A percentile compares a stretch with the other conserved stretches of the same genome.
These are phyloP conservation scores for Globisporangium alternatum DNA, from an alignment of 352 stramenopile genomes.

Conservation along the genomic window DNA sequence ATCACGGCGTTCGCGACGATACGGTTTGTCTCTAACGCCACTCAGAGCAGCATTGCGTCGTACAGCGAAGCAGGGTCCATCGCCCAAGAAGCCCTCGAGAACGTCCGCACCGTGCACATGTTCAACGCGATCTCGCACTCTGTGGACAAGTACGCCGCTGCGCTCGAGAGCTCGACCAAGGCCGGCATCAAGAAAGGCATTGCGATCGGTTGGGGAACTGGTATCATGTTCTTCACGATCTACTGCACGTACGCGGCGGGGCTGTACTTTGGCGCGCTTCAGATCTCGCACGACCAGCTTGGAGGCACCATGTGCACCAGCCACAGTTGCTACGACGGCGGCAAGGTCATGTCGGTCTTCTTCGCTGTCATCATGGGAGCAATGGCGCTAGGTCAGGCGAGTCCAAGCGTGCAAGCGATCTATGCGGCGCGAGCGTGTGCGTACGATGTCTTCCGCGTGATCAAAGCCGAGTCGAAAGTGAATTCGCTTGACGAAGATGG, in stretches of 20 bases:
- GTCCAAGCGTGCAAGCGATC: slow-evolving; percentile 57
- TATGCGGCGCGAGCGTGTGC: slow-evolving; percentile 51
- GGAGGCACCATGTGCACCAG: slow-evolving; percentile 34
- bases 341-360: slow-evolving; percentile 68
- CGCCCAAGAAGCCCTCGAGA: slow-evolving; percentile 66
- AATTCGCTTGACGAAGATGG: slow-evolving; percentile 37
- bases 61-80: slow-evolving; percentile 64
- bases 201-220: slow-evolving; percentile 53
- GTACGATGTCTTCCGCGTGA: slow-evolving; percentile 62
- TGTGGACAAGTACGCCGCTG: slow-evolving; percentile 50
- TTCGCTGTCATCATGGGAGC: slow-evolving; percentile 69
- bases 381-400: slow-evolving; percentile 69
- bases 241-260: slow-evolving; percentile 75
- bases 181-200: slow-evolving; percentile 52
- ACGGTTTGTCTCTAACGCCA: slow-evolving; percentile 43
- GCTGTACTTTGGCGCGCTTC: slow-evolving; percentile 75
- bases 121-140: slow-evolving; percentile 70
- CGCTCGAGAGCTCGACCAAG: slow-evolving; percentile 37
- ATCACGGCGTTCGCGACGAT: slow-evolving; percentile 51
- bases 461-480: slow-evolving; percentile 58
- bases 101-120: slow-evolving; percentile 76
- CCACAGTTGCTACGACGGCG: slow-evolving; percentile 54
- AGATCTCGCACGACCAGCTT: slow-evolving; percentile 56
- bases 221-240: slow-evolving; percentile 61
- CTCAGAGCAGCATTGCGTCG: slow-evolving; percentile 47